These are phyloP conservation scores for Russula ochroleuca DNA, from an alignment of 768 basidiomycete species.

Conservation along the genomic window DNA sequence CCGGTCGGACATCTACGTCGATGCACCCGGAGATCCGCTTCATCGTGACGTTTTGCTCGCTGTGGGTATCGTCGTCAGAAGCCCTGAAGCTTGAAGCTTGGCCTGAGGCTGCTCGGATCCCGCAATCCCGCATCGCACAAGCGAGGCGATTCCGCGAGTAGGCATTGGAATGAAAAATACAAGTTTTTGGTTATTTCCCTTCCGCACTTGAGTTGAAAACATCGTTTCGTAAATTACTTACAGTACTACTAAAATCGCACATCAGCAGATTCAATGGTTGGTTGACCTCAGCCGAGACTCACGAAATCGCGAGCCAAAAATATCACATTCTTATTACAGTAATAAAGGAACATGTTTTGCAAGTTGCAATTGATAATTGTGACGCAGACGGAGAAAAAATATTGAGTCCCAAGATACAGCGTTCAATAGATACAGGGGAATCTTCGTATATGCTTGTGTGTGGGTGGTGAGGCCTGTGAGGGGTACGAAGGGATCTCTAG, in stretches of 20 bases:
- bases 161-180: conserved; percentile 12
- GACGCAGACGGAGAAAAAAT: neutral
- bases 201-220: too few relatives aligned
- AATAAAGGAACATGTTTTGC: neutral
- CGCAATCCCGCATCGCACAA: too few relatives aligned
- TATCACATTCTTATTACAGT: too few relatives aligned
- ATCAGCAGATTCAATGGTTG: too few relatives aligned
- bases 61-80: neutral
- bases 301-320: too few relatives aligned
- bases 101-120: conserved; percentile 18
- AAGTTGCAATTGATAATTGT: conserved; percentile 20
- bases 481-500: neutral
- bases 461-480: neutral
- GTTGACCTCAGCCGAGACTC: too few relatives aligned
- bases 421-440: conserved; percentile 9
- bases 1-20: too few relatives aligned
- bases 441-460: neutral
- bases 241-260: too few relatives aligned
- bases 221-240: too few relatives aligned
- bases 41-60: too few relatives aligned
- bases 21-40: too few relatives aligned
- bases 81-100: too few relatives aligned
- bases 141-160: conserved; percentile 16
- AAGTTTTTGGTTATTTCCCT: neutral
- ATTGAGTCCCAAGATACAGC: conserved; percentile 14